Percentiles rank a stretch among this genome's conserved stretches.
These are phyloP conservation scores for Dioscorea cayenensis DNA, from an alignment of 116 monocot genomes.

Conservation along the genomic window DNA sequence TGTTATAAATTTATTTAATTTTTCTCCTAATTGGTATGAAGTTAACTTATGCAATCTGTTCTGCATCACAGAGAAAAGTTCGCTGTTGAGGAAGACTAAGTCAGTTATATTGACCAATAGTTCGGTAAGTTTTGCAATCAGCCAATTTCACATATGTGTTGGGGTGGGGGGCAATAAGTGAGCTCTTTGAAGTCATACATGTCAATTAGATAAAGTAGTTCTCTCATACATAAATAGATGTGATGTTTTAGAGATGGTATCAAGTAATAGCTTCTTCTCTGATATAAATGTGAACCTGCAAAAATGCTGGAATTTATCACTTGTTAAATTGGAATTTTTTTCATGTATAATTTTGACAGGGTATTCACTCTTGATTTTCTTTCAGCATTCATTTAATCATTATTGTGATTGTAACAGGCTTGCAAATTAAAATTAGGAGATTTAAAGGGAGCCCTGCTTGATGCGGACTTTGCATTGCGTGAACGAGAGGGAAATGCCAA, in stretches of 20 bases:
- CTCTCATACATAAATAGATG: no score
- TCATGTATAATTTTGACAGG: neutral
- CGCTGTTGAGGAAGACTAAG: conserved; percentile 61
- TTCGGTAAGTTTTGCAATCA: conserved; percentile 34
- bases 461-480: conserved; percentile 80
- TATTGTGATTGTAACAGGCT: conserved; percentile 27
- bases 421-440: conserved; percentile 88
- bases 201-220: no score
- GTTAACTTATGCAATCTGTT: neutral
- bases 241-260: no score
- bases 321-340: neutral
- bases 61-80: conserved; percentile 57
- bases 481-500: conserved; percentile 83
- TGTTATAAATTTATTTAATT: neutral
- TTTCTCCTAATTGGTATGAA: neutral
- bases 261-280: no score
- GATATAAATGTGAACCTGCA: no score
- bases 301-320: neutral
- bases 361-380: no score
- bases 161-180: no score
- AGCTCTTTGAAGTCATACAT: no score
- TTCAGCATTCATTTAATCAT: neutral
- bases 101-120: conserved; percentile 81
- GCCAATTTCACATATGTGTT: no score
- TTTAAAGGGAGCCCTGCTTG: conserved; percentile 67